These are phyloP conservation scores for Physaria fendleri DNA, from an alignment of 345 rosid genomes.

Conservation along the genomic window DNA sequence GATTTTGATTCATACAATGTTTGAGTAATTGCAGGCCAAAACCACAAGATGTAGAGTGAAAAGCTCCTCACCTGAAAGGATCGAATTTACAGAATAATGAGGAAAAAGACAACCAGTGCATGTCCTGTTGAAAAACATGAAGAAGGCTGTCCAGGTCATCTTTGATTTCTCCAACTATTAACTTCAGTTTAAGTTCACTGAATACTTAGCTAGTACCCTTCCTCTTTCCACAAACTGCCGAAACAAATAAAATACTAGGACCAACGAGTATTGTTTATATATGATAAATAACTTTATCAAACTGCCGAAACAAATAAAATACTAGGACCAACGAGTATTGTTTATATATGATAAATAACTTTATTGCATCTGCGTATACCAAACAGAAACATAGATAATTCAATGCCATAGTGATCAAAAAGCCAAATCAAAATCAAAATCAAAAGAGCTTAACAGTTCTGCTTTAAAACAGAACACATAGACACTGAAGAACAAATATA, in stretches of 20 bases:
- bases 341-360: no score
- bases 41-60: not conserved
- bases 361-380: no score
- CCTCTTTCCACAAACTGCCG: conserved; percentile 31
- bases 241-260: conserved; percentile 6
- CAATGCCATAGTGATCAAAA: no score
- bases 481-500: no score
- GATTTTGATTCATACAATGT: no score
- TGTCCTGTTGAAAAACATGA: conserved; percentile 56
- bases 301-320: conserved; percentile 28
- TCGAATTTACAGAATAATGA: conserved; percentile 62
- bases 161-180: conserved; percentile 37
- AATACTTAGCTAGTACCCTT: not conserved
- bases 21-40: not conserved
- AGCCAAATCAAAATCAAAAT: no score
- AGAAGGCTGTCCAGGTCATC: conserved; percentile 73
- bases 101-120: conserved; percentile 71
- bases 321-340: no score
- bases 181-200: not conserved
- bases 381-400: no score
- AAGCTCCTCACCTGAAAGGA: conserved; percentile 30
- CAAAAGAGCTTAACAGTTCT: no score
- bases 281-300: no score
- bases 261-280: no score
- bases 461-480: no score